A percentile compares a stretch with the other conserved stretches of the same genome.
These are phyloP conservation scores for Hibiscus trionum DNA, from an alignment of 345 rosid species.

Conservation along the genomic window DNA sequence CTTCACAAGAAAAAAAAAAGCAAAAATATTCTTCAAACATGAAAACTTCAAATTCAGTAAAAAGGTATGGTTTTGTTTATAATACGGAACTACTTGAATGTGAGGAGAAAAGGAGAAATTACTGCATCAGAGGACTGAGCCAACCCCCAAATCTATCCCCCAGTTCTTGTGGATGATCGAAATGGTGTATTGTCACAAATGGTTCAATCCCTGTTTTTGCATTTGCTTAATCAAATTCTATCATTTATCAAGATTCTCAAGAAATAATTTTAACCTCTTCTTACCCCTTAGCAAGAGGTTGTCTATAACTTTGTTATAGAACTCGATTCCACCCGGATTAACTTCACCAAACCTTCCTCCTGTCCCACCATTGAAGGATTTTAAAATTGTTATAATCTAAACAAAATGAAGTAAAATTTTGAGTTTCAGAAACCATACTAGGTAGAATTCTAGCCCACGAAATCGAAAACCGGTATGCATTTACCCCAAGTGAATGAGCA, in stretches of 20 bases:
- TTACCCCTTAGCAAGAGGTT: slow-evolving; percentile 31
- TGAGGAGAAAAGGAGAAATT: slow-evolving; percentile 2
- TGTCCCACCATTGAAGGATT: slow-evolving; percentile 13
- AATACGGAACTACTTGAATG: neutral
- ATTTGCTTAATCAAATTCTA: slow-evolving; percentile 3
- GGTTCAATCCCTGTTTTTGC: slow-evolving; percentile 35
- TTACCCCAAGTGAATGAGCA: slow-evolving; percentile 31
- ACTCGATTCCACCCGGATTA: slow-evolving; percentile 30
- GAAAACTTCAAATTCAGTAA: neutral
- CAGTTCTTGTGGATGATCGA: slow-evolving; percentile 32
- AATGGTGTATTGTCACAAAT: slow-evolving; percentile 35
- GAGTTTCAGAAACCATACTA: neutral
- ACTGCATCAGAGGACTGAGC: slow-evolving; percentile 39
- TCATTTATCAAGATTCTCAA: neutral
- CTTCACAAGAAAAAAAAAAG: neutral
- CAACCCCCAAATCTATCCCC: slow-evolving; percentile 33
- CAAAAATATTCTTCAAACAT: neutral
- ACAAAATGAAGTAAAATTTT: neutral
- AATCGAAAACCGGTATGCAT: slow-evolving; percentile 36
- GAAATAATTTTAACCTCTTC: neutral
- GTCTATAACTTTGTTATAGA: slow-evolving; percentile 30
- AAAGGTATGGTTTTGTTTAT: neutral
- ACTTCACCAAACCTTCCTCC: slow-evolving; percentile 36
- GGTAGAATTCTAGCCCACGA: slow-evolving; percentile 34
- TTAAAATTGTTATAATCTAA: neutral